Conservation (phyloP, 2,329 filamentous ascomycete species). For the Phyllosticta citrichinensis region DNA sequence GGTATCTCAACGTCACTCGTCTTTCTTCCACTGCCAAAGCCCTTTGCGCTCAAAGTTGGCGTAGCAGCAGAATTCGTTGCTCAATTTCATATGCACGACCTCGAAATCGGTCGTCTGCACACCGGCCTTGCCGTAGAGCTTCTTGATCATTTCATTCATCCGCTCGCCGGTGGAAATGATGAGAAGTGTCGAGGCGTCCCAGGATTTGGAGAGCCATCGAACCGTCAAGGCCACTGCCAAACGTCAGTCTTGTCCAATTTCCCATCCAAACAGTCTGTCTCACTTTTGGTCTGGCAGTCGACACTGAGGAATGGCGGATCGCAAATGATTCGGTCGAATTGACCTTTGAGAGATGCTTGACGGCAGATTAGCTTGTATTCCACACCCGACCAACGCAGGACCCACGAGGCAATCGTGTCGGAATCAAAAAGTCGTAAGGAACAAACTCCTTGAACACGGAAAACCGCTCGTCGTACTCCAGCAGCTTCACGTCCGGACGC, state of each 20-base stretch:
- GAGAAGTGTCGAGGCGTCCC: constrained; percentile 32
- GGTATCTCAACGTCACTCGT: constrained; percentile 4
- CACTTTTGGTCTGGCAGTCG: constrained; percentile 72
- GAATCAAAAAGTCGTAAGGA: constrained; percentile 63
- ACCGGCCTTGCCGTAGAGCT: constrained; percentile 57
- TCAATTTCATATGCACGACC: constrained; percentile 59
- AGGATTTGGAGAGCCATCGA: constrained; percentile 56
- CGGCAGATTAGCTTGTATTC: neutral
- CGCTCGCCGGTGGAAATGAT: constrained; percentile 70
- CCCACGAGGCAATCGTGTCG: constrained; percentile 53
- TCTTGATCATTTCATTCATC: constrained; percentile 54
- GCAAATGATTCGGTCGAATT: constrained; percentile 58
- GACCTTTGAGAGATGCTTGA: constrained; percentile 48
- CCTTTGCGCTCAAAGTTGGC: constrained; percentile 59
- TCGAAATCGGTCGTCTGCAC: constrained; percentile 57
- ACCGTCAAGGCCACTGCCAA: constrained; percentile 58
- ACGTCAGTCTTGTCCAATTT: neutral
- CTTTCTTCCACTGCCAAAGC: constrained; percentile 27
- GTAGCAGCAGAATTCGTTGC: constrained; percentile 74
- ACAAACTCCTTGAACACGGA: constrained; percentile 63
- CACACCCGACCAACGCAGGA: neutral
- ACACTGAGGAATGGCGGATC: constrained; percentile 74
- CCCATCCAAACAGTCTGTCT: neutral
- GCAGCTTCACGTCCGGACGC: constrained; percentile 51
- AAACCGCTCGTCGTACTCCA: constrained; percentile 69